These are phyloP conservation scores for Termitomyces sp. DNA, from an alignment of 768 basidiomycete species.

Conservation along the genomic window DNA sequence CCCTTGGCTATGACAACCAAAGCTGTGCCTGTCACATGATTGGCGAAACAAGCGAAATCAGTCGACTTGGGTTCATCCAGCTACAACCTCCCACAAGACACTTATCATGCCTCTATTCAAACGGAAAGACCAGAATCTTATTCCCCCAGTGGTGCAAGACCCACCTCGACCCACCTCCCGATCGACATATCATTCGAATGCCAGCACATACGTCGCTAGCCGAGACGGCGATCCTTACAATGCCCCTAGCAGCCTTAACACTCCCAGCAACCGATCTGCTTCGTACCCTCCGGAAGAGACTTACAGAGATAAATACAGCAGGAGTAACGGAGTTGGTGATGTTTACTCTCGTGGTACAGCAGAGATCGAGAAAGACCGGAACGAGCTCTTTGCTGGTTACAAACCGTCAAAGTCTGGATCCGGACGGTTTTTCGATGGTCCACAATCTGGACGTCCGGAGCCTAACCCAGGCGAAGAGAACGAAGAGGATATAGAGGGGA, in stretches of 20 bases:
- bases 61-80: background rate
- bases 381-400: constrained; percentile 72
- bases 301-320: constrained; percentile 41
- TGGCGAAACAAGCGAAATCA: background rate
- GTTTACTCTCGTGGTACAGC: constrained; percentile 59
- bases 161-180: constrained; percentile 25
- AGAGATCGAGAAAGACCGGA: constrained; percentile 61
- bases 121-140: constrained; percentile 57
- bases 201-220: constrained; percentile 64
- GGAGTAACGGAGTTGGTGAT: constrained; percentile 54
- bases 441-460: constrained; percentile 32
- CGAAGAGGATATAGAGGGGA: constrained; percentile 89
- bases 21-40: background rate
- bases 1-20: no score
- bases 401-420: constrained; percentile 54
- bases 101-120: constrained; percentile 61
- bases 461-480: constrained; percentile 64
- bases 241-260: constrained; percentile 45
- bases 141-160: constrained; percentile 55
- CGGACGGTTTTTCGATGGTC: constrained; percentile 68
- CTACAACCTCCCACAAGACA: constrained; percentile 10
- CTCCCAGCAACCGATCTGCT: constrained; percentile 16
- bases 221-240: constrained; percentile 52
- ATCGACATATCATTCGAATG: constrained; percentile 43
- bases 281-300: constrained; percentile 15